Evolutionary conservation across 1,284 basidiomycete genomes (phyloP).

Genomic region (Ustilago lituana): DNA sequence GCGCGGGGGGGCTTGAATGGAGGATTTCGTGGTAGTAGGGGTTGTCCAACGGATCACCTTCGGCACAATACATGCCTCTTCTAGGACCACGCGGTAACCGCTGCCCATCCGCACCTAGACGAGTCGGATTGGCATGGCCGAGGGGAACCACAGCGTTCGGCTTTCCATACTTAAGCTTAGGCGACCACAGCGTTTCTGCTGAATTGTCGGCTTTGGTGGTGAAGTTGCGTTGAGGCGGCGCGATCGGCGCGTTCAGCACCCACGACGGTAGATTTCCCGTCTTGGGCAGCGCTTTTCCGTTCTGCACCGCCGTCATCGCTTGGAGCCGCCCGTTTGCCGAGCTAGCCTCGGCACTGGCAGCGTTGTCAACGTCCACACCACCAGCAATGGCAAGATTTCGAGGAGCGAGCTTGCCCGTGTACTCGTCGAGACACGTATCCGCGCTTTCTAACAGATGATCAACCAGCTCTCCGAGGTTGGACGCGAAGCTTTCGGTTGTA

Average conservation of each 20-base stretch:
- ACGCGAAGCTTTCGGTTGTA: constrained; percentile 78
- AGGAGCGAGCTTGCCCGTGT: constrained; percentile 77
- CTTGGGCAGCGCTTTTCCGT: constrained; percentile 41
- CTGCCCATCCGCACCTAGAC: constrained; percentile 15
- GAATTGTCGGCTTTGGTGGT: constrained; percentile 62
- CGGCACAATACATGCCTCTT: constrained; percentile 62
- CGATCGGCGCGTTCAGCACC: constrained; percentile 60
- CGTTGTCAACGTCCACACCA: constrained; percentile 3
- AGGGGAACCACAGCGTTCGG: constrained; percentile 60
- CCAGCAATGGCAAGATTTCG: constrained; percentile 38
- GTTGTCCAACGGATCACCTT: constrained; percentile 62
- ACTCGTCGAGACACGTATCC: constrained; percentile 82
- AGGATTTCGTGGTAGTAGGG: constrained; percentile 64
- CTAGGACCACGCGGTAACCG: constrained; percentile 31
- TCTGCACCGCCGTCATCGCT: constrained; percentile 31
- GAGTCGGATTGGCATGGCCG: constrained; percentile 27
- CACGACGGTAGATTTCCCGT: constrained; percentile 52
- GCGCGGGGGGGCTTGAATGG: constrained; percentile 64
- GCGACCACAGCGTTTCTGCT: constrained; percentile 44
- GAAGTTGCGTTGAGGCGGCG: constrained; percentile 60
- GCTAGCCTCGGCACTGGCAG: too few species aligned
- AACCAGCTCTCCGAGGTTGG: constrained; percentile 81
- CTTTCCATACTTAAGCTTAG: constrained; percentile 57
- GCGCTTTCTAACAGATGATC: constrained; percentile 86
- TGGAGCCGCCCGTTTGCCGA: constrained; percentile 8